Base-by-base conservation (phyloP, 148 eudicot species). In the Amaranthus hypochondriacus region DNA sequence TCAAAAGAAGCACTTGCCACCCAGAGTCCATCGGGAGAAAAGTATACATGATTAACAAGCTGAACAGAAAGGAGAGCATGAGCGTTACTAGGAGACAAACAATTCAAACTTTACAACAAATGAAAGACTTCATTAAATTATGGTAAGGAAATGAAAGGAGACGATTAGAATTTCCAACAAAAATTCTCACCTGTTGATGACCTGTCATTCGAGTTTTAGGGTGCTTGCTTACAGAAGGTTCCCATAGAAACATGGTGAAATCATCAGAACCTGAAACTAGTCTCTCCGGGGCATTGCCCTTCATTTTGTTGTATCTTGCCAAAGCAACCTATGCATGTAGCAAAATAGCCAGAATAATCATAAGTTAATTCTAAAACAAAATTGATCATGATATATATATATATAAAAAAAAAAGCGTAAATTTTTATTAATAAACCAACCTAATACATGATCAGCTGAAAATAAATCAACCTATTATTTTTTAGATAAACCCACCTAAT, bases 231-330 rank as follows among this genome's bases (percentile, higher is more conserved):
- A 86, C 89, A 62, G 85, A 75, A 74, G 96, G 93, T 81, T 92
- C 97, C 98, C 98, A 95, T 11, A 95, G 83, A 74, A 90, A 92
- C 98, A 95, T 95, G 73, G 97, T 92, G 83, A 88, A 89, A 83
- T 95, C 98, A 84, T 95, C 98, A 81, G 97, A 92, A 44, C 98
- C 98, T 54, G 98, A 95, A 74, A 95, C 98, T 76, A 95, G 83
- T 80, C 98, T 86, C 82, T 95, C 98, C 55, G 98, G 98, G 70
- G 89, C 89, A 82, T 81, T 84, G 70, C 88, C 97, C 74, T 78
- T 88, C 93, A 82, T 88, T 77, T 89, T 88, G 73, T 86, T 89
- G 84, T 95, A 95, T 73, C 97, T 88, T 60, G 83, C 84, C 74
- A 90, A 69, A 80, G 98, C 97, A 76, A 79, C 90, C 98, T 95